phyloP scores from a whole-genome alignment of 2,329 filamentous ascomycete genomes.

The Nemania abortiva region DNA sequence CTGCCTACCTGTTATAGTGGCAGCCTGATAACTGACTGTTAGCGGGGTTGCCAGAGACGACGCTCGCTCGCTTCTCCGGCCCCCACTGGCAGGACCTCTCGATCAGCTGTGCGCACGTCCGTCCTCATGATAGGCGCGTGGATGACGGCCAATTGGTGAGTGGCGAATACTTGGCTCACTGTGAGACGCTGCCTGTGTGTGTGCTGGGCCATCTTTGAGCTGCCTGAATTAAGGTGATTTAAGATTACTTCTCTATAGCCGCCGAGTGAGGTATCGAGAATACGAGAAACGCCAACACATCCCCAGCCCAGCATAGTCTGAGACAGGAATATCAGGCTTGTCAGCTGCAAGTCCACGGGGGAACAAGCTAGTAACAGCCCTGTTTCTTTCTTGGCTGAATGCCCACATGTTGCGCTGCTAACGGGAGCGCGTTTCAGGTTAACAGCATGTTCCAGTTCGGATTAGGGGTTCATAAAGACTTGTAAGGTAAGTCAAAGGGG shows the following conservation, averaged over 20 bases:
- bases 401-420: not conserved
- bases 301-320: too few species aligned
- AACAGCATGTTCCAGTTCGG: not conserved
- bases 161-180: not conserved
- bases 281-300: not conserved
- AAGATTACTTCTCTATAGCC: not conserved
- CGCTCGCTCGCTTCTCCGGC: not conserved
- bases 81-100: conserved; percentile 6
- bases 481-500: too few species aligned
- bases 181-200: not conserved
- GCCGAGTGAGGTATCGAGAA: conserved; percentile 4
- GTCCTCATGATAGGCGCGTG: not conserved
- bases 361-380: not conserved
- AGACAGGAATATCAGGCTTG: too few species aligned
- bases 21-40: conserved; percentile 1
- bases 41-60: conserved; percentile 13
- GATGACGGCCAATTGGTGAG: not conserved
- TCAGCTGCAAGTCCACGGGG: too few species aligned
- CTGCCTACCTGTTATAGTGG: not conserved
- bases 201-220: not conserved
- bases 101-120: not conserved
- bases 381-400: not conserved
- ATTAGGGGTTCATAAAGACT: too few species aligned
- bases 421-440: not conserved
- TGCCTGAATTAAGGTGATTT: not conserved